Conservation (phyloP, 2,329 filamentous ascomycete species). For the Grosmannia clavigera region DNA sequence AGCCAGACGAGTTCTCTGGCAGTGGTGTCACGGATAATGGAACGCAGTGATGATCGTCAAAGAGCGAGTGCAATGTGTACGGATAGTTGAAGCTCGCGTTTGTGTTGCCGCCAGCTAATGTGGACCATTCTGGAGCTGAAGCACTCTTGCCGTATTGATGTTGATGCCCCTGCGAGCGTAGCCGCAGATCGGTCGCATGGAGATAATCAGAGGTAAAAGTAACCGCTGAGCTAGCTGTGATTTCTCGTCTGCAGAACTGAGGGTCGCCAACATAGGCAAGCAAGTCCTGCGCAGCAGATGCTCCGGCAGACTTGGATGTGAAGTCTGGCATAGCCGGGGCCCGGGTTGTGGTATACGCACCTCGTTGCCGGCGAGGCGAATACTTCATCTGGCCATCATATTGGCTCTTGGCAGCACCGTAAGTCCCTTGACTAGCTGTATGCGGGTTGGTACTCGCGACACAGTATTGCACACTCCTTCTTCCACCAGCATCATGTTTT, state of each 20-base stretch:
- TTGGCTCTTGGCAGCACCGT: background rate
- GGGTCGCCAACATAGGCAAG: too few species aligned
- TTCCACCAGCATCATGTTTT: background rate
- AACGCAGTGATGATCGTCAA: background rate
- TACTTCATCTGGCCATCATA: background rate
- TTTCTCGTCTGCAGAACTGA: too few species aligned
- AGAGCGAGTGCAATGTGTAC: background rate
- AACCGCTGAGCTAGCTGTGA: background rate
- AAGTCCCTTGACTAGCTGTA: too few species aligned
- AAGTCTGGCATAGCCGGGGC: background rate
- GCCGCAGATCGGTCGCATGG: background rate
- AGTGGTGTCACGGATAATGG: background rate
- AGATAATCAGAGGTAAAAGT: background rate
- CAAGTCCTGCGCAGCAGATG: too few species aligned
- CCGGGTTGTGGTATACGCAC: background rate
- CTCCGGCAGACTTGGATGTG: background rate
- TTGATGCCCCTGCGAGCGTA: background rate
- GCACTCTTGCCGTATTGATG: background rate
- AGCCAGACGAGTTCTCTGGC: background rate
- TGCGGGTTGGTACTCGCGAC: background rate
- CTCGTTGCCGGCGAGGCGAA: background rate
- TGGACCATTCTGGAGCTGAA: background rate
- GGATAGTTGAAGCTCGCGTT: background rate
- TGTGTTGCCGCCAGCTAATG: background rate
- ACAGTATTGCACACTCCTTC: background rate